Evolutionary conservation across 2,329 filamentous ascomycete genomes (phyloP).

Genomic region (Eurotiales sp.): DNA sequence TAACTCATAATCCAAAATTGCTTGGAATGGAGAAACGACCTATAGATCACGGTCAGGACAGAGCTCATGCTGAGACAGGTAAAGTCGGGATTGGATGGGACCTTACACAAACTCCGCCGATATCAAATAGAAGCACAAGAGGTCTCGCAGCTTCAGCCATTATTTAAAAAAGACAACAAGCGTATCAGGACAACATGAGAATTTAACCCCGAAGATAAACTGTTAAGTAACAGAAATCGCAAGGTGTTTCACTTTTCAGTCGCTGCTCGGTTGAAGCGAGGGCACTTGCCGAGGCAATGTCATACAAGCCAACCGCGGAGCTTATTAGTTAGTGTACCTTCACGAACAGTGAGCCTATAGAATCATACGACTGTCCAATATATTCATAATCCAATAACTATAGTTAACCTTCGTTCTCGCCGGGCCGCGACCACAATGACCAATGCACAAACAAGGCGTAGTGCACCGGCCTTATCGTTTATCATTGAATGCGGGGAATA

Average conservation of each 20-base stretch:
- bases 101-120: conserved; percentile 94
- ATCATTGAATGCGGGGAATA: conserved; percentile 4
- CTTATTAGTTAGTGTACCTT: not conserved
- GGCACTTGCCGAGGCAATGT: conserved; percentile 3
- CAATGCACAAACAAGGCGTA: not conserved
- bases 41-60: conserved; percentile 33
- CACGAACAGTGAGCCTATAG: not conserved
- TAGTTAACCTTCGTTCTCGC: not conserved
- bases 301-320: not conserved
- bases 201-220: too few relatives aligned
- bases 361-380: not conserved
- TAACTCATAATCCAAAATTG: conserved; percentile 86
- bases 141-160: conserved; percentile 46
- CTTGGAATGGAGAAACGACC: conserved; percentile 89
- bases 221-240: too few relatives aligned
- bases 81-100: conserved; percentile 1
- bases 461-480: not conserved
- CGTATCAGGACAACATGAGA: too few relatives aligned
- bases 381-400: not conserved
- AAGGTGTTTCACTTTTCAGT: too few relatives aligned
- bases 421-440: too few relatives aligned
- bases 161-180: not conserved
- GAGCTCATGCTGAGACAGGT: not conserved
- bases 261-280: not conserved
- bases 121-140: conserved; percentile 84